Percentiles rank a stretch among this genome's conserved stretches.
Conservation (phyloP, 2,329 filamentous ascomycete genomes). For the Epichloe gansuensis region DNA sequence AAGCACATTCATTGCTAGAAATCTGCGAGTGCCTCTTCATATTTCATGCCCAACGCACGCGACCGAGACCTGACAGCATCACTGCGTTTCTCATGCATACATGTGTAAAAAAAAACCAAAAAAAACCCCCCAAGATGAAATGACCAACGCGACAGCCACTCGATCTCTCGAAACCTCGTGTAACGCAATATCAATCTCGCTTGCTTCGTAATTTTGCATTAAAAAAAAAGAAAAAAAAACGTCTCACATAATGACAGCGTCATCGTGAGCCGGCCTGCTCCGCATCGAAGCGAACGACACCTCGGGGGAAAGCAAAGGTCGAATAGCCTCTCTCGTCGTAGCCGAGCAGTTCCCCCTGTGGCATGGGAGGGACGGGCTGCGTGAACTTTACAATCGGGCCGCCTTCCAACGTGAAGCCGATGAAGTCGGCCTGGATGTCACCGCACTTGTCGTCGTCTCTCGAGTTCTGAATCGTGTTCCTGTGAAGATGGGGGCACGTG, state of each 20-base stretch:
- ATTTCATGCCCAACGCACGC: too few relatives aligned
- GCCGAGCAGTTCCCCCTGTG: constrained; percentile 25
- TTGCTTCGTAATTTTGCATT: neutral
- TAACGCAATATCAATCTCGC: neutral
- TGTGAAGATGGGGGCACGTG: neutral
- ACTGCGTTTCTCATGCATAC: neutral
- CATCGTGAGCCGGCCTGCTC: constrained; percentile 4
- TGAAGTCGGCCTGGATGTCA: constrained; percentile 22
- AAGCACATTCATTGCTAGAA: too few relatives aligned
- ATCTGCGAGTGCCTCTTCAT: too few relatives aligned
- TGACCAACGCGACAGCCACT: neutral
- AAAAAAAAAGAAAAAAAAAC: too few relatives aligned
- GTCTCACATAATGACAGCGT: too few relatives aligned
- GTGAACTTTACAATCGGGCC: constrained; percentile 33
- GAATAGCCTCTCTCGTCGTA: constrained; percentile 21
- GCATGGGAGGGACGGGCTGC: constrained; percentile 18
- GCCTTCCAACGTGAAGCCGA: constrained; percentile 33
- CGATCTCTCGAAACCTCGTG: neutral
- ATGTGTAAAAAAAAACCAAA: neutral
- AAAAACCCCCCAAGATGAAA: neutral
- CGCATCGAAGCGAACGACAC: constrained; percentile 20
- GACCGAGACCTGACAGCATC: too few relatives aligned
- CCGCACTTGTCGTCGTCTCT: constrained; percentile 21
- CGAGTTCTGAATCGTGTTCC: constrained; percentile 25
- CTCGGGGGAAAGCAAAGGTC: constrained; percentile 26